Percentiles rank a stretch among this genome's conserved stretches.
phyloP scores from a whole-genome alignment of 257 asterid species.

The Cruciata laevipes region DNA sequence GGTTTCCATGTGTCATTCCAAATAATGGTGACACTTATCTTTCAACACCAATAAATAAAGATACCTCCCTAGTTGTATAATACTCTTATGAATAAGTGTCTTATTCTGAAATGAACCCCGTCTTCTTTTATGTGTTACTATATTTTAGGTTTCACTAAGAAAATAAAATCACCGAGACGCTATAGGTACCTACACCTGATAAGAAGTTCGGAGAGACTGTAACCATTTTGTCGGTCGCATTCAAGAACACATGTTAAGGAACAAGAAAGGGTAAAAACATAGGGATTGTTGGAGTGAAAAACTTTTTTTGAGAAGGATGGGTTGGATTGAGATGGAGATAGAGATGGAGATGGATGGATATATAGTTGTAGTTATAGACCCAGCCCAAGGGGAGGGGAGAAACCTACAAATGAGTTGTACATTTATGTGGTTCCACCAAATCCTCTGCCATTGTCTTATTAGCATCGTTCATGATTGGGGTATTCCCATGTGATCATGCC shows the following conservation, averaged over 20 bases:
- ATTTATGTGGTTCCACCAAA: conserved; percentile 41
- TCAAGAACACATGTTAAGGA: neutral
- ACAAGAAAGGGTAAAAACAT: neutral
- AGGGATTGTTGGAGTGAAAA: neutral
- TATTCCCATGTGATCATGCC: conserved; percentile 44
- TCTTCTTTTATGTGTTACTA: neutral
- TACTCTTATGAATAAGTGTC: neutral
- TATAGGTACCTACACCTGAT: too few species aligned
- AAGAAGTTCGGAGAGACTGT: too few species aligned
- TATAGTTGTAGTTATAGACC: neutral
- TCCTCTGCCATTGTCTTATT: conserved; percentile 44
- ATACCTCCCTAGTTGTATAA: neutral
- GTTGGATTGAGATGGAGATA: neutral
- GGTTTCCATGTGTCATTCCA: conserved; percentile 28
- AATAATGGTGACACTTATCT: neutral
- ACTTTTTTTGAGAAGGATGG: neutral
- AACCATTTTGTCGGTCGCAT: neutral
- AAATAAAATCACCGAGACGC: too few species aligned
- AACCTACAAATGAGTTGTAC: conserved; percentile 35
- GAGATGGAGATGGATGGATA: neutral
- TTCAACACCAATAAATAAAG: neutral
- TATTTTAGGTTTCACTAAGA: neutral
- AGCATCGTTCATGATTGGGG: conserved; percentile 37
- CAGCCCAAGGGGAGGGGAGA: conserved; percentile 1
- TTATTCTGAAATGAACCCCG: neutral